Evolutionary conservation across 257 asterid species (phyloP), one percentile per base, ranked within the genome.

Genomic region (Nicotiana otophora): DNA sequence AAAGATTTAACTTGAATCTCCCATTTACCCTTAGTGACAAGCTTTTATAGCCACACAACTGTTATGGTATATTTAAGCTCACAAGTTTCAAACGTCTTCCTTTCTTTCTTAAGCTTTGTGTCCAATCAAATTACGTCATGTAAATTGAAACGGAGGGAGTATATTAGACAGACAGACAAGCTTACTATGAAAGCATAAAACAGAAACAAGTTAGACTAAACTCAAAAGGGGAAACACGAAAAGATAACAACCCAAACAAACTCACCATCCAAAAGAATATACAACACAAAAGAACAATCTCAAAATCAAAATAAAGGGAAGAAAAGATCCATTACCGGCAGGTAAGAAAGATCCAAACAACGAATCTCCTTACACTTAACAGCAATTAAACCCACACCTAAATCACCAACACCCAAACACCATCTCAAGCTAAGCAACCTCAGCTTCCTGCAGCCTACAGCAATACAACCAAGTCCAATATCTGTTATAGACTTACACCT

Each of bases 401-500:
- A 87, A 85, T 94, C 99, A 60, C 97, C 97, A 84, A 95, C 95
- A 46, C 97, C 94, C 85, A 92, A 86, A 84, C 98, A 95, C 97
- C 98, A 92, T 83, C 90, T 95, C 91, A 95, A 85, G 88, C 92
- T 92, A 55, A 95, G 91, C 57, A 91, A 74, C 88, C 86, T 95
- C 86, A 95, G 86, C 89, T 95, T 95, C 83, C 81, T 84, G 83
- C 99, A 95, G 54, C 97, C 97, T 65, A 94, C 98, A 42, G 97
- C 97, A 84, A 95, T 90, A 91, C 97, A 95, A 5, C 99, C 97
- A n/a, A 95, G 81, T 80, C 97, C 99, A 78, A 92, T 92, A 87
- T 95, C 99, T 4, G 97, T 92, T 81, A 96, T 81, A 19, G 85
- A 81, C 82, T 89, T 92, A 84, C 99, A 95, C 89, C 98, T 92